Base-by-base conservation (phyloP, 2,329 filamentous ascomycete genomes). In the Orbilia ellipsospora region DNA sequence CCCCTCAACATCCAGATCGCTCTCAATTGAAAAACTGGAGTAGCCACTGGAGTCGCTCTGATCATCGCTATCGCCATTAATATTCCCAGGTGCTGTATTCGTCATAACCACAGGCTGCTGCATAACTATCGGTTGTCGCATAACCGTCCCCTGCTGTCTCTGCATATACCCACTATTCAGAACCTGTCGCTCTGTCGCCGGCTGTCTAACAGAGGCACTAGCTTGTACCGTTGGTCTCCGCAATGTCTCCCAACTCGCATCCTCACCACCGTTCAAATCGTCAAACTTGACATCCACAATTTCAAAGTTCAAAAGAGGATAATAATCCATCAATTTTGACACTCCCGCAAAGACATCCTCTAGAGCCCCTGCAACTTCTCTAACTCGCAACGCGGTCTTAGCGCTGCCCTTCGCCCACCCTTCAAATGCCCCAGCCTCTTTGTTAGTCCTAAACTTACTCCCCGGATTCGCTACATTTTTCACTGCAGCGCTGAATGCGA, bases 241-340 rank as follows among this genome's bases (percentile, higher is more conserved):
- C 10, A 7, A 1, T 10, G 31, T 36, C 31, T 7, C 31, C 31
- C 31, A 36, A 36, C 31, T 36, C 31, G 1, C 31, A 36, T 36
- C 31, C 31, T 7, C 31, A 7, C 8, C 31, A 36, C 5, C 10
- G 13, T 15, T 48, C 44, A 48, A 48, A n/a, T 18, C 15, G 13
- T 51, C 56, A 12, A 73, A 57, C 18, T 28, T n/a, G 13, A 73
- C 28, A 52, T 73, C 69, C 16, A 42, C 26, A 23, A 62, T 55
- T 15, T 20, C n/a, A 26, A 26, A 16, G 0, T 40, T 55, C 13
- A 73, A 16, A 18, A 36, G 62, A 4, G 13, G 16, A 10, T 62
- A 73, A 13, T 56, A 48, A 1, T 52, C 7, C 20, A 54, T 50
- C 51, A 73, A 40, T 5, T 36, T 62, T 5, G n/a, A 15, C 3